Percentiles rank a stretch among this genome's conserved stretches.
phyloP scores from a whole-genome alignment of 163 green algal genomes.

The Scenedesmus sp. region DNA sequence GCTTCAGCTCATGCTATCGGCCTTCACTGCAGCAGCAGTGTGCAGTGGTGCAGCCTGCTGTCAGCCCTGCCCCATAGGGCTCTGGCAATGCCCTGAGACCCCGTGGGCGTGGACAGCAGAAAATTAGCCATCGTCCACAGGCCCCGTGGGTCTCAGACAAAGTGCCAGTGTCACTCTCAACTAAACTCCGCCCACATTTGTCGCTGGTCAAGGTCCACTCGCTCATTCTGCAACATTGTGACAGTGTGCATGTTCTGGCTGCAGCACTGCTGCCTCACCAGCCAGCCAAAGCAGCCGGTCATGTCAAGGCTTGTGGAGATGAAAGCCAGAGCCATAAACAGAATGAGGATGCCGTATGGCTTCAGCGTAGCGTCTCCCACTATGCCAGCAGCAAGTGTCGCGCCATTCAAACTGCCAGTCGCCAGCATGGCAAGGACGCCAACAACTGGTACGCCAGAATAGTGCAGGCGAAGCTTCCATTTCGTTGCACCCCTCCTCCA shows the following conservation, averaged over 20 bases:
- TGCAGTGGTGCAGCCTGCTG: too few species aligned
- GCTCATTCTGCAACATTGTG: too few species aligned
- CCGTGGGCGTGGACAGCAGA: too few species aligned
- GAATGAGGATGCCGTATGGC: conserved; percentile 63
- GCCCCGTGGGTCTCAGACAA: too few species aligned
- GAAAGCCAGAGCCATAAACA: conserved; percentile 70
- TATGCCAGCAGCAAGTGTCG: conserved; percentile 23
- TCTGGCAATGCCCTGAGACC: too few species aligned
- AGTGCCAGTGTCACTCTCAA: too few species aligned
- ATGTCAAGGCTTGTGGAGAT: conserved; percentile 60
- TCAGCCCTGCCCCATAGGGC: too few species aligned
- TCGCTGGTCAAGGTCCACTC: too few species aligned
- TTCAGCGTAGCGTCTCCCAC: conserved; percentile 38
- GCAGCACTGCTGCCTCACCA: neutral
- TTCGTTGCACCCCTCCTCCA: neutral
- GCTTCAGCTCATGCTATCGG: too few species aligned
- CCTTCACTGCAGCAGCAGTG: too few species aligned
- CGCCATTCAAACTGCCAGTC: neutral
- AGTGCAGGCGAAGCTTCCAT: neutral
- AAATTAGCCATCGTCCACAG: too few species aligned
- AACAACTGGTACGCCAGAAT: neutral
- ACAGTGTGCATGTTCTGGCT: neutral
- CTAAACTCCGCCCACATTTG: too few species aligned
- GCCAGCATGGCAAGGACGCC: conserved; percentile 46
- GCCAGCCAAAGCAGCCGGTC: conserved; percentile 59